Conservation (phyloP, 2,329 filamentous ascomycete species). For the Eurotiales sp. region DNA sequence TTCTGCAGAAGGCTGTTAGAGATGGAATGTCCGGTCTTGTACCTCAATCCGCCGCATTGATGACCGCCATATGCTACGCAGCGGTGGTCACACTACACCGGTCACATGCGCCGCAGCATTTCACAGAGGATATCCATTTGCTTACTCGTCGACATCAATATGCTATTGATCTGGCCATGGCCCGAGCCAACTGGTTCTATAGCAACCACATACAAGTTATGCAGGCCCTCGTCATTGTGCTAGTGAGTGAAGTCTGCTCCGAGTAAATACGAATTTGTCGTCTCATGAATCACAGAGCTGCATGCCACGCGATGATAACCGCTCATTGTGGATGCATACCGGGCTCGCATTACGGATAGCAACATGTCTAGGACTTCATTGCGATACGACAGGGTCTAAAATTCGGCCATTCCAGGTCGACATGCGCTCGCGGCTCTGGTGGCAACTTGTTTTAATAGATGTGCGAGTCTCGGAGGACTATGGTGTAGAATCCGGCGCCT, state of each 20-base stretch:
- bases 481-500: constrained; percentile 1
- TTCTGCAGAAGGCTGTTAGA: constrained; percentile 10
- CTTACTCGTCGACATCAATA: constrained; percentile 8
- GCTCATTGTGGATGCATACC: constrained; percentile 17
- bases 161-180: constrained; percentile 16
- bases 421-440: constrained; percentile 19
- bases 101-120: constrained; percentile 10
- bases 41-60: not conserved
- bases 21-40: not conserved
- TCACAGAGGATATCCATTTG: constrained; percentile 11
- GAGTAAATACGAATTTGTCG: not conserved
- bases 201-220: constrained; percentile 15
- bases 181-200: constrained; percentile 14
- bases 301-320: constrained; percentile 13
- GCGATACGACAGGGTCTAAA: constrained; percentile 13
- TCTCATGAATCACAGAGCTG: constrained; percentile 10
- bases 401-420: constrained; percentile 18
- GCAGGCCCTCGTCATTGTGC: constrained; percentile 17
- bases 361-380: constrained; percentile 18
- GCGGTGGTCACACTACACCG: constrained; percentile 17
- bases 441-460: constrained; percentile 17
- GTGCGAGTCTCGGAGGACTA: constrained; percentile 12
- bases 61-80: constrained; percentile 13
- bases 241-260: constrained; percentile 11
- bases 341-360: constrained; percentile 18